A percentile compares a stretch with the other conserved stretches of the same genome.
phyloP scores from a whole-genome alignment of 1,284 basidiomycete genomes.

The Sphaerobolus stellatus region DNA sequence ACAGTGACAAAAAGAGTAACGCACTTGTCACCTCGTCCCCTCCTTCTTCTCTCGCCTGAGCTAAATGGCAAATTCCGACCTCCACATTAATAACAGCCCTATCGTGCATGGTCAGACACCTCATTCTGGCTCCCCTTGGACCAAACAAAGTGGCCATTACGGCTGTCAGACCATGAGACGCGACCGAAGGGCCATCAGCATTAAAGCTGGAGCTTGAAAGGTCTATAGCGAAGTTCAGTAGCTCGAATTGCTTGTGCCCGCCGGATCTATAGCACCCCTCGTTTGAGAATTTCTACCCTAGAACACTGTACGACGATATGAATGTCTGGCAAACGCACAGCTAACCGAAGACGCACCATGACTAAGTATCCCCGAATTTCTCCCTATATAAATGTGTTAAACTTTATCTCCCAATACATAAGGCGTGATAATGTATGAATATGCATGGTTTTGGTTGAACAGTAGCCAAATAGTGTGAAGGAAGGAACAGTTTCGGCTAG shows the following conservation, averaged over 20 bases:
- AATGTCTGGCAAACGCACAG: too few relatives aligned
- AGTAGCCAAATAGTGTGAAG: too few relatives aligned
- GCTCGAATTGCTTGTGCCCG: constrained; percentile 85
- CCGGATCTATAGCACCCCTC: constrained; percentile 89
- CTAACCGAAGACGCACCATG: not conserved
- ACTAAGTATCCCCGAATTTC: too few relatives aligned
- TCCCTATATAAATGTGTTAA: too few relatives aligned
- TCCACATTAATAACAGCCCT: constrained; percentile 85
- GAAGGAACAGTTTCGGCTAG: constrained; percentile 69
- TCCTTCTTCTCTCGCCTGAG: constrained; percentile 72
- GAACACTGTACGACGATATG: constrained; percentile 54
- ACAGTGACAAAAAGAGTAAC: constrained; percentile 34
- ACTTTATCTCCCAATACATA: too few relatives aligned
- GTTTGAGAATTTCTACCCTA: constrained; percentile 84
- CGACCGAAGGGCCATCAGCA: constrained; percentile 82
- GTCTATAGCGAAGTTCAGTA: constrained; percentile 80
- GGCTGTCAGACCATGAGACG: constrained; percentile 88
- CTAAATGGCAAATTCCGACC: constrained; percentile 84
- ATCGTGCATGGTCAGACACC: constrained; percentile 76
- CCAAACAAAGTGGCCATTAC: constrained; percentile 90
- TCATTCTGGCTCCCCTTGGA: constrained; percentile 82
- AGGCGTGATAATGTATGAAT: too few relatives aligned
- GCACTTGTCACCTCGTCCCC: constrained; percentile 85
- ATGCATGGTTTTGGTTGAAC: too few relatives aligned
- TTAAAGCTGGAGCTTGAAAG: constrained; percentile 53